A percentile compares a stretch with the other conserved stretches of the same genome.
phyloP scores from a whole-genome alignment of 768 basidiomycete genomes.

The Pleurotus salmoneostramineus region DNA sequence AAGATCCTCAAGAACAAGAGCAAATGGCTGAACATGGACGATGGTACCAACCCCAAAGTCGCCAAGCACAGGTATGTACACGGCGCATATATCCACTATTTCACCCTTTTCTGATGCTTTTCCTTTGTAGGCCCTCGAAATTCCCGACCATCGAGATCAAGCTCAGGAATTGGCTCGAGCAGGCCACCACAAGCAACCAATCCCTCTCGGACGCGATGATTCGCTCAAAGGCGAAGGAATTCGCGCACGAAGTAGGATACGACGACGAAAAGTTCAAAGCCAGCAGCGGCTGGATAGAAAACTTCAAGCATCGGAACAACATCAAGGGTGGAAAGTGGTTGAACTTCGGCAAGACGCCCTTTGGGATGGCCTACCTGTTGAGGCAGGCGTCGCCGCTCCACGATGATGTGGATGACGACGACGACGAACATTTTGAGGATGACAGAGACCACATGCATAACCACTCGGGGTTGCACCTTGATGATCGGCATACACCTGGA shows the following conservation, averaged over 20 bases:
- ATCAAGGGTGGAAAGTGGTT: conserved; percentile 65
- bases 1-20: conserved; percentile 85
- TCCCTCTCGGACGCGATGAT: conserved; percentile 63
- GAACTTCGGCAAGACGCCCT: conserved; percentile 31
- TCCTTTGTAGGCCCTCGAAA: conserved; percentile 59
- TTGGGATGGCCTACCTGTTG: conserved; percentile 19
- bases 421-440: conserved; percentile 16
- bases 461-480: background rate
- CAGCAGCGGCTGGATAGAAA: conserved; percentile 90
- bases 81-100: conserved; percentile 7
- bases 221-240: conserved; percentile 63
- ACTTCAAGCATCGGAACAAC: conserved; percentile 81
- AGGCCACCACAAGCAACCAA: conserved; percentile 40
- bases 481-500: background rate
- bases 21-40: conserved; percentile 73
- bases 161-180: conserved; percentile 57
- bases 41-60: conserved; percentile 52
- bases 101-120: conserved; percentile 9
- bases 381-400: conserved; percentile 8
- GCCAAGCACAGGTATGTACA: conserved; percentile 64
- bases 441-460: background rate
- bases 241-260: conserved; percentile 54
- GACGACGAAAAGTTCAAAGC: conserved; percentile 81
- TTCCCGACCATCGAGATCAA: conserved; percentile 74
- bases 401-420: conserved; percentile 26